Percentiles rank a stretch among this genome's conserved stretches.
phyloP scores from a whole-genome alignment of 225 moss, liverwort and hornwort genomes.

The Bryum argenteum region DNA sequence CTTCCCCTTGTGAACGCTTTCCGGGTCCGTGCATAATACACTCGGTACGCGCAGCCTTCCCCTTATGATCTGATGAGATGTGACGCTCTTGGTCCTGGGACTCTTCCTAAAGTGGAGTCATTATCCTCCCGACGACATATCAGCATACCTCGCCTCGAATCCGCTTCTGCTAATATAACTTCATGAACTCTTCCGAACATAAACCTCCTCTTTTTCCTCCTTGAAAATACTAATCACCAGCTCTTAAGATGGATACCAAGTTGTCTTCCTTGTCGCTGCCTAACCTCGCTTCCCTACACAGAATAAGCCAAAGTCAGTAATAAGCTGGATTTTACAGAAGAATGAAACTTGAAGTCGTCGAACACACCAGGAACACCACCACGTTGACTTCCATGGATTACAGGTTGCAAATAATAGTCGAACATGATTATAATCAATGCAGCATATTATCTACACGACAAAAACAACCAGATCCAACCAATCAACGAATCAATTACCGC shows the following conservation, averaged over 20 bases:
- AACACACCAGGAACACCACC: not conserved
- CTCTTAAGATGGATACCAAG: constrained; percentile 1
- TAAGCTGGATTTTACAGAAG: not conserved
- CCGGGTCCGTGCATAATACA: not conserved
- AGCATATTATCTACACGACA: not conserved
- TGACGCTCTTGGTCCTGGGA: constrained; percentile 13
- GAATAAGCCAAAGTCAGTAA: not conserved
- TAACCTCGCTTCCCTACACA: constrained; percentile 3
- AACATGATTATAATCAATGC: not conserved
- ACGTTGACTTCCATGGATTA: not conserved
- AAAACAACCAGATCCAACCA: not conserved
- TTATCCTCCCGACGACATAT: constrained; percentile 22
- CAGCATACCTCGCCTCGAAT: constrained; percentile 14
- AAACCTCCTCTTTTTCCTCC: constrained; percentile 14
- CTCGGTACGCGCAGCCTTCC: not conserved
- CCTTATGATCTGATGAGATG: constrained; percentile 8
- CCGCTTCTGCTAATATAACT: constrained; percentile 3
- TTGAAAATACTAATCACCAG: not conserved
- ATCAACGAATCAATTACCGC: not conserved
- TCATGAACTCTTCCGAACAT: constrained; percentile 33
- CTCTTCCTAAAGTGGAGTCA: constrained; percentile 22
- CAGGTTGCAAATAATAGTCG: not conserved
- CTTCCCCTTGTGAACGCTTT: not conserved
- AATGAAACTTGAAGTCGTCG: not conserved
- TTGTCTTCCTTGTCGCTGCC: constrained; percentile 6